These are phyloP conservation scores for Chlorella sorokiniana DNA, from an alignment of 139 green algal genomes.

Conservation along the genomic window DNA sequence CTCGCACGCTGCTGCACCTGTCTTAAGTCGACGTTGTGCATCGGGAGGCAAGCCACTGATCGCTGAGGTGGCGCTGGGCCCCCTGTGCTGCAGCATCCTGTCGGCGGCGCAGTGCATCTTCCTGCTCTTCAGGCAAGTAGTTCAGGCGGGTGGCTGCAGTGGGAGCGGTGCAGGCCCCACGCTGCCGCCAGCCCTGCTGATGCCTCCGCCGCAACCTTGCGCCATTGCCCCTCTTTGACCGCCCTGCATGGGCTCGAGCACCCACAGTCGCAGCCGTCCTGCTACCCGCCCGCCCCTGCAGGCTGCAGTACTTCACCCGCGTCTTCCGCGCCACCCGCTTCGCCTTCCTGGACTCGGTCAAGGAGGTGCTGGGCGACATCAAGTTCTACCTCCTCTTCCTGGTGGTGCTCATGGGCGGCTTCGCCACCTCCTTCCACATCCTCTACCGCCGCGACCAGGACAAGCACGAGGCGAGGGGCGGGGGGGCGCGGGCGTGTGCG, in stretches of 20 bases:
- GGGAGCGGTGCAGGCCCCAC: background rate
- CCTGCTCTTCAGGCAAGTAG: conserved; percentile 34
- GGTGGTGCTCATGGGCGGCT: conserved; percentile 46
- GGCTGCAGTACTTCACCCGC: conserved; percentile 52
- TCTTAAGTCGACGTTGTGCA: background rate
- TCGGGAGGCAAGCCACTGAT: background rate
- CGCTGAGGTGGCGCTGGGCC: background rate
- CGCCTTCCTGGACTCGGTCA: conserved; percentile 43
- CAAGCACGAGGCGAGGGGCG: conserved; percentile 11
- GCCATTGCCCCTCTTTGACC: background rate
- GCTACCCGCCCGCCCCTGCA: background rate
- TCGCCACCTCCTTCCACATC: conserved; percentile 48
- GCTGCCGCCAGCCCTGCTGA: background rate
- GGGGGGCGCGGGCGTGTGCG: background rate
- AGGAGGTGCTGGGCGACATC: background rate
- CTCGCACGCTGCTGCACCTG: background rate
- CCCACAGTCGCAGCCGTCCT: background rate
- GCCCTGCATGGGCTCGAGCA: background rate
- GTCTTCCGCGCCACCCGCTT: conserved; percentile 53
- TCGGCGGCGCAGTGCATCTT: conserved; percentile 54
- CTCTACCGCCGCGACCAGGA: conserved; percentile 53
- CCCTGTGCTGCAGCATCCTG: conserved; percentile 13
- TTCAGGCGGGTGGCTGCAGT: background rate
- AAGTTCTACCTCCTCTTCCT: conserved; percentile 48
- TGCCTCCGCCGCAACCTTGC: background rate